Evolutionary conservation across 75 land plant genomes (phyloP), one percentile per base, ranked within the genome.

Genomic region (Chamaecyparis obtusa): DNA sequence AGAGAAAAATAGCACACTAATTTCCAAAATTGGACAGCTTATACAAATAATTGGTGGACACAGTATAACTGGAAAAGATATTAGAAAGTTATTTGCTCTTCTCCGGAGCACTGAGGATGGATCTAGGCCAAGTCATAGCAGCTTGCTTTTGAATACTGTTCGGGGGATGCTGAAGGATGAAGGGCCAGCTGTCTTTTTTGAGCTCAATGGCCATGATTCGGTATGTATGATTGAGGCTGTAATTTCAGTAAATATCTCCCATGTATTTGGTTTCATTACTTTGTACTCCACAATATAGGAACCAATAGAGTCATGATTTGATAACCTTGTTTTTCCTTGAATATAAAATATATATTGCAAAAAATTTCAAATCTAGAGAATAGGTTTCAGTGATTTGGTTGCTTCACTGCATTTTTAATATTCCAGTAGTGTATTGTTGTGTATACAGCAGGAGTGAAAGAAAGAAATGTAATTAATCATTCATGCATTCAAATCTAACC

Each of bases 51-150:
- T 95, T 86, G 99, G 99, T 86, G 96, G 99, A 49, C 95, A 98
- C 87, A 97, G 99, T 67, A 93, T 98, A 87, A 94, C 96, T 71
- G 99, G 99, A 55, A 98, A 95, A 88, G 99, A 98, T 82, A 97
- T 98, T 67, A 90, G 99, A 24, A 98, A 93, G 87, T 94, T 98
- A 36, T 98, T 98, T 91, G 91, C 97, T 67, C 95, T 98, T 76
- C 88, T 98, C 27, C 89, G 99, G 43, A 93, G 92, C 87, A 92
- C 93, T 69, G 93, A 90, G 86, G 87, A 89, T 87, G 95, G 93
- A 36, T 84, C 69, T n/a, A 93, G 85, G 77, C 92, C 94, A 74
- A 87, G 85, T 10, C 88, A 92, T 55, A 88, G 92, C 86, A 93
- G 92, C 35, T 83, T 97, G 83, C 92, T 98, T 60, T 85, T 98